Conservation (phyloP, 2,329 filamentous ascomycete species). For the Aplosporella prunicola region DNA sequence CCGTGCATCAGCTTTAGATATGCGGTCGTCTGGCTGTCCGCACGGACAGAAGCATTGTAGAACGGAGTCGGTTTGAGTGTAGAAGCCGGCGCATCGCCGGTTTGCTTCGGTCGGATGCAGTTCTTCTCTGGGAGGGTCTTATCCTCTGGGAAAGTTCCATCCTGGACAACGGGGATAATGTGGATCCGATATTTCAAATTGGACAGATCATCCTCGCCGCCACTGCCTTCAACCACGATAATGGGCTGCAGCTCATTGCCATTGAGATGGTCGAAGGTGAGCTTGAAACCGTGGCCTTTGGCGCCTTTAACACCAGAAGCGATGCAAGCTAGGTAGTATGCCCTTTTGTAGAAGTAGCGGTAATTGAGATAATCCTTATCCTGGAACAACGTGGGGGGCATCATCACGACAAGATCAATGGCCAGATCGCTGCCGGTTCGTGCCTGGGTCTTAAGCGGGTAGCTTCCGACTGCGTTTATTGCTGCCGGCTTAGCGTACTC, state of each 20-base stretch:
- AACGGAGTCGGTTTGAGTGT: conserved; percentile 56
- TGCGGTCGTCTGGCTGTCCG: conserved; percentile 61
- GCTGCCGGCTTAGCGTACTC: conserved; percentile 64
- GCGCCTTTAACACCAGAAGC: conserved; percentile 58
- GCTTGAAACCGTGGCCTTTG: conserved; percentile 43
- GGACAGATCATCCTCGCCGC: conserved; percentile 28
- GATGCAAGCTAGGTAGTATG: conserved; percentile 81
- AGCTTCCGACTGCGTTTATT: conserved; percentile 84
- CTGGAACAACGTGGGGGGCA: conserved; percentile 71
- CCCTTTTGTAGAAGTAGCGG: conserved; percentile 88
- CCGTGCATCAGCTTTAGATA: conserved; percentile 69
- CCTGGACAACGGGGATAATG: conserved; percentile 65
- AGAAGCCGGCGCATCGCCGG: conserved; percentile 31
- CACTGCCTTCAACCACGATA: conserved; percentile 37
- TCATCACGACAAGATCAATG: conserved; percentile 78
- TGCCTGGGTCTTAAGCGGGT: conserved; percentile 64
- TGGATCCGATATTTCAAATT: conserved; percentile 45
- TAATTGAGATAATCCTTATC: conserved; percentile 91
- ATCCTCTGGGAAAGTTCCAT: conserved; percentile 56
- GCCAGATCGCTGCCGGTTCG: conserved; percentile 50
- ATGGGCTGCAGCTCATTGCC: conserved; percentile 71
- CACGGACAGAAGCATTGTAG: conserved; percentile 79
- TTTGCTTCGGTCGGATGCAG: conserved; percentile 52
- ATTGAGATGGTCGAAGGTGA: conserved; percentile 57
- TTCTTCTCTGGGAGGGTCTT: conserved; percentile 64